These are phyloP conservation scores for Aspergillus transmontanensis DNA, from an alignment of 2,329 filamentous ascomycete species.

Conservation along the genomic window DNA sequence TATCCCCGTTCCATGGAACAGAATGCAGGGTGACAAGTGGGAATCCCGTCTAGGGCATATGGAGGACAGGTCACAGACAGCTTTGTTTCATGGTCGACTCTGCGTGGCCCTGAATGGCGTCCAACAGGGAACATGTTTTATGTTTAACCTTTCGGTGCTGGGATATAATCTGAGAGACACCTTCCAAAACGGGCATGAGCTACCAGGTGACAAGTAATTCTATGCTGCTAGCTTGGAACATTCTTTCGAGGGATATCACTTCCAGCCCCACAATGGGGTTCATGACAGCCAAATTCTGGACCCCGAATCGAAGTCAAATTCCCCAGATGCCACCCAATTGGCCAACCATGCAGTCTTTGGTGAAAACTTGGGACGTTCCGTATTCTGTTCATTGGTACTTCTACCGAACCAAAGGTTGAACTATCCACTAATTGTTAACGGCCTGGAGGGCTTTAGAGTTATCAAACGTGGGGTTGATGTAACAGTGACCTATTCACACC, in stretches of 20 bases:
- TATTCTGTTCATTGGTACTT: not conserved
- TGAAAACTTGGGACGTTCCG: not conserved
- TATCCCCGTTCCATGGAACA: not conserved
- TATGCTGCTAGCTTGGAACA: not conserved
- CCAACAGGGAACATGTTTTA: not conserved
- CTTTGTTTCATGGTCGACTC: not conserved
- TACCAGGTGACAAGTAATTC: not conserved
- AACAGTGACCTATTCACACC: not conserved
- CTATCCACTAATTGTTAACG: no score
- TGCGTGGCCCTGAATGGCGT: not conserved
- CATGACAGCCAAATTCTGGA: not conserved
- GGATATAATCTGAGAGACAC: not conserved
- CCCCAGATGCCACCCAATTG: not conserved
- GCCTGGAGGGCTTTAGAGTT: not conserved
- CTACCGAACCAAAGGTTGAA: not conserved
- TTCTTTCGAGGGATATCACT: not conserved
- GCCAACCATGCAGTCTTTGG: not conserved
- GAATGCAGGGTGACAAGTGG: not conserved
- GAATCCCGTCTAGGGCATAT: not conserved
- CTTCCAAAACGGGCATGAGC: not conserved
- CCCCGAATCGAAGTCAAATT: not conserved
- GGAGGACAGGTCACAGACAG: not conserved
- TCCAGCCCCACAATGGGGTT: not conserved
- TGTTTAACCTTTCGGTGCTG: not conserved
- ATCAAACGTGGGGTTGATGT: not conserved